Base-by-base conservation (phyloP, 2,329 filamentous ascomycete species). In the Colletotrichum scovillei region DNA sequence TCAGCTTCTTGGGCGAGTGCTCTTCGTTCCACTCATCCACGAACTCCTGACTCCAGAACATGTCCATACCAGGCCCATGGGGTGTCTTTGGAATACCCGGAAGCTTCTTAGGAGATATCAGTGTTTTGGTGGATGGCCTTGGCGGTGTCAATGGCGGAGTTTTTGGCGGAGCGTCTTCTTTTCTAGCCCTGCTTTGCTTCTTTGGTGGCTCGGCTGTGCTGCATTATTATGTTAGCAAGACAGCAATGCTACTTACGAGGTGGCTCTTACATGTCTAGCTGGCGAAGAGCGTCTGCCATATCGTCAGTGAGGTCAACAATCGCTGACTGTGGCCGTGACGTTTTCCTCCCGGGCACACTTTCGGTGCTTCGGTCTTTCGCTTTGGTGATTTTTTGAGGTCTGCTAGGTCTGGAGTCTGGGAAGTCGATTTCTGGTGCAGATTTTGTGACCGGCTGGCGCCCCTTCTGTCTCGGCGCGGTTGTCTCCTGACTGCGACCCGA, bases 1-100 rank as follows among this genome's bases (percentile, higher is more conserved):
- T 66, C 5, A 80, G 76, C 73, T 88, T 88, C 16, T 79, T 82
- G 0, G 89, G 88, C 0, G 88, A 90, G 78, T 91, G 88, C 66
- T 89, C 84, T 57, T 92, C 90, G 73, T 92, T 91, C 90, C 90
- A 92, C 56, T 90, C 87, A 76, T 92, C 89, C 28, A 91, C 85
- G 19, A 88, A 80, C 14, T 88, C 87, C 74, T 88, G 87, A 65
- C 84, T 85, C 91, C 91, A 92, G 77, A 92, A 92, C 7, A 83
- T 83, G 74, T 92, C 90, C 52, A 86, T 86, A 65, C 82, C 88
- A 26, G 86, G 86, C 30, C 84, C 82, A 70, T 91, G 86, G 3
- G 89, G 88, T 1, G 89, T 88, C 46, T 83, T 82, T 2, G 90
- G 90, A 53, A 92, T 89, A 0, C 64, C 67, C 6, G 76, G 74